A percentile compares a stretch with the other conserved stretches of the same genome.
phyloP scores from a whole-genome alignment of 306 rosid genomes.

The Carpinus viminea region DNA sequence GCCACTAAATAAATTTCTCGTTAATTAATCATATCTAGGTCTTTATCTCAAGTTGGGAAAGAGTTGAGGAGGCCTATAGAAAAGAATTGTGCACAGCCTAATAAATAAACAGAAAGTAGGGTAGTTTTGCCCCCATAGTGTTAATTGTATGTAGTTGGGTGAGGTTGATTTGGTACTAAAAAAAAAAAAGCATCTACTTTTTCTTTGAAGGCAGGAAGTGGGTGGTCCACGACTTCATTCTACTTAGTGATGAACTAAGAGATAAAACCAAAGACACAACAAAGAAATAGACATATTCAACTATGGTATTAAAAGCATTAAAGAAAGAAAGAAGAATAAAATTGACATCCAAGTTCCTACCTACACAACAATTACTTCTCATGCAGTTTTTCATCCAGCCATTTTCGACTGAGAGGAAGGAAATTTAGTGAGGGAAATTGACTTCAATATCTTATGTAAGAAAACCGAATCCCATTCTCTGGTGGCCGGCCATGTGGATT shows the following conservation, averaged over 20 bases:
- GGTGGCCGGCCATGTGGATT: no score
- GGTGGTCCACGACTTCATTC: slow-evolving; percentile 32
- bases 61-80: neutral
- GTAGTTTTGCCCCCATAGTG: neutral
- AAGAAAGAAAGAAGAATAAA: neutral
- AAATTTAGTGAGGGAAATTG: no score
- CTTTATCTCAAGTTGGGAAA: no score
- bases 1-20: no score
- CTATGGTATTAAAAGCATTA: neutral
- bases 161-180: slow-evolving; percentile 9
- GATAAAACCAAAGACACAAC: neutral
- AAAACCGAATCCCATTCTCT: no score
- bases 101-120: no score
- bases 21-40: no score
- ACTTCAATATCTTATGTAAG: no score
- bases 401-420: no score
- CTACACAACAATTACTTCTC: neutral
- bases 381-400: no score
- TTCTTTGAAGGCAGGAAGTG: slow-evolving; percentile 12
- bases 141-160: neutral
- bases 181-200: slow-evolving; percentile 7
- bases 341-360: slow-evolving; percentile 22
- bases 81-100: neutral
- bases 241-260: neutral
- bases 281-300: slow-evolving; percentile 5